Conservation (phyloP, 768 basidiomycete species). For the Boletus tomentosulus region DNA sequence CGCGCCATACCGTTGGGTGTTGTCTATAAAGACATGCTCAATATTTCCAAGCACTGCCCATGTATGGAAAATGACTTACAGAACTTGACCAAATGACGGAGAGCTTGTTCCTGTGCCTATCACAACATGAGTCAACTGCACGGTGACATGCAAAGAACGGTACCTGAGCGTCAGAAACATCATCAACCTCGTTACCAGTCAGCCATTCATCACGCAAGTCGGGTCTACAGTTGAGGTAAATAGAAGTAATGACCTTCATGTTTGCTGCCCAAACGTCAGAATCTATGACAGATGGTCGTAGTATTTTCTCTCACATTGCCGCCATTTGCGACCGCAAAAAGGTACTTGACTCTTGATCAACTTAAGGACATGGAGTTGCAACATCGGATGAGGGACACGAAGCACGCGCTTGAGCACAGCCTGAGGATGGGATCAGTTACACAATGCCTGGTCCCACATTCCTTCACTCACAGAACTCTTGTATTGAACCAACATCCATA, state of each 20-base stretch:
- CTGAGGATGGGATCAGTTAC: conserved; percentile 39
- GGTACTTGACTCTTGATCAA: conserved; percentile 99
- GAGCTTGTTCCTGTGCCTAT: conserved; percentile 91
- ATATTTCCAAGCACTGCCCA: not conserved
- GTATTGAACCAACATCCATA: conserved; percentile 95
- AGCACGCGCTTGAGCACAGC: conserved; percentile 94
- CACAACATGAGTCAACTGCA: conserved; percentile 9
- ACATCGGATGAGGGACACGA: conserved; percentile 87
- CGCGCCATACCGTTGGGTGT: conserved; percentile 83
- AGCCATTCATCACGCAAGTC: conserved; percentile 98
- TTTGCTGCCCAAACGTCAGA: conserved; percentile 58
- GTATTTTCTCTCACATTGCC: conserved; percentile 66
- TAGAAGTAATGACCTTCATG: conserved; percentile 99
- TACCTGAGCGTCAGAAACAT: conserved; percentile 87
- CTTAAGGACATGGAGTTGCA: conserved; percentile 93
- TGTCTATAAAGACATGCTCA: conserved; percentile 50
- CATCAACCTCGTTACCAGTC: conserved; percentile 87
- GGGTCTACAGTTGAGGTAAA: conserved; percentile 95
- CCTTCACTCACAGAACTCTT: conserved; percentile 83
- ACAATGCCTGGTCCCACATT: not conserved
- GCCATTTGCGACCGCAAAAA: conserved; percentile 96
- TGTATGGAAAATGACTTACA: conserved; percentile 51
- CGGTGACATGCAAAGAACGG: conserved; percentile 12
- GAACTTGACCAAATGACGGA: conserved; percentile 91
- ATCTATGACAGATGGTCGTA: not conserved